phyloP scores from a whole-genome alignment of 495 filamentous ascomycete species.

The Lepraria neglecta region DNA sequence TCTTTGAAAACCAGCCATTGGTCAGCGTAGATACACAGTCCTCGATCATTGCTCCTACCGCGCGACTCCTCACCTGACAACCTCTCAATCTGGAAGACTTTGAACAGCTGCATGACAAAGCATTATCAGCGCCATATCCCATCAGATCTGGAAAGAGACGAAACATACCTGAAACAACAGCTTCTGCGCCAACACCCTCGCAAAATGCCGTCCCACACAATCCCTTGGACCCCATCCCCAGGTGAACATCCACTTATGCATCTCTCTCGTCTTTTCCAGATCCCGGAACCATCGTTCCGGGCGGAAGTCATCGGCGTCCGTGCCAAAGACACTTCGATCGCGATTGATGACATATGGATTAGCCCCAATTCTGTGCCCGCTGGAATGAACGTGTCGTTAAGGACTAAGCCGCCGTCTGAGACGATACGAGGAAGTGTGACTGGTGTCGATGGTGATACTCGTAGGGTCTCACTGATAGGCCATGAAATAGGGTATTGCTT shows the following conservation, averaged over 20 bases:
- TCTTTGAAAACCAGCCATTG: too few species aligned
- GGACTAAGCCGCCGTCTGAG: neutral
- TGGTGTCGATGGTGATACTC: constrained; percentile 1
- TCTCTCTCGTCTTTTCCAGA: constrained; percentile 17
- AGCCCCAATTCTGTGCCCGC: constrained; percentile 34
- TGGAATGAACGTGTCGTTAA: neutral
- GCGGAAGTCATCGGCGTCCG: constrained; percentile 50
- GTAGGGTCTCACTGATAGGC: neutral
- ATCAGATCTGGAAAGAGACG: neutral
- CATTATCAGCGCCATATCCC: neutral
- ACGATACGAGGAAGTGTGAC: constrained; percentile 1
- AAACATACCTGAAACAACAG: constrained; percentile 1
- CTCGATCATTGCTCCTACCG: constrained; percentile 1
- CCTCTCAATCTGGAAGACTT: constrained; percentile 1
- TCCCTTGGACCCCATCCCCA: neutral
- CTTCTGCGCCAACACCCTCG: neutral
- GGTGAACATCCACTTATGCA: constrained; percentile 1
- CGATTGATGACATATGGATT: constrained; percentile 50
- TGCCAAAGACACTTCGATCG: constrained; percentile 47
- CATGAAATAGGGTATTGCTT: neutral
- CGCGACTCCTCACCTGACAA: neutral
- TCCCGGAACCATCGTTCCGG: constrained; percentile 59
- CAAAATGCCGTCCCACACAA: neutral
- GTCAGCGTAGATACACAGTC: neutral
- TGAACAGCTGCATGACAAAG: neutral